Evolutionary conservation across 768 basidiomycete genomes (phyloP), one percentile per base, ranked within the genome.

Genomic region (Dioszegia hungarica): DNA sequence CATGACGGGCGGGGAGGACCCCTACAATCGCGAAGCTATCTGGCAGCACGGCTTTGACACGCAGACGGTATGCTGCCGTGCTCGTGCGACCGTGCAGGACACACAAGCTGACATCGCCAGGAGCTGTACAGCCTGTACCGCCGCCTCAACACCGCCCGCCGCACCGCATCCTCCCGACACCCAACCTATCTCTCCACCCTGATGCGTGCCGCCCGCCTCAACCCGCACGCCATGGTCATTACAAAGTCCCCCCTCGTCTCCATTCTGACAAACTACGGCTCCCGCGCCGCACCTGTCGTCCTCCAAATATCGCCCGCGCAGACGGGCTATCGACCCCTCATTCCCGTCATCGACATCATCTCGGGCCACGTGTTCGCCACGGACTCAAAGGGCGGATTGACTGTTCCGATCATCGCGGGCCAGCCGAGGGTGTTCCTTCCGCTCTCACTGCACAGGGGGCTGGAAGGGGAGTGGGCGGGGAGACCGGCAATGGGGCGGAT

Each of bases 11-110:
- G 75, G 69, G 0, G 59, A 64, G 12, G 75, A 77, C 54, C 75
- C 75, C 4, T 44, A 56, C 34, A 77, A 77, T 59, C 73, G 77
- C 5, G 77, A 78, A 55, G 71, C 71, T 12, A 65, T 68, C 47
- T 73, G 71, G 71, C 47, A 62, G 22, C 38, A 61, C 20, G 71
- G 68, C 0, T 73, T 62, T 41, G 46, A 59, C 20, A 15, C 41
- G 11, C 31, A 43, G 0, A 64, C 60, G 3, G 68, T 67, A 28
- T 50, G 68, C 51, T 8, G 6, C 28, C 10, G 19, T 47, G 3
- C 20, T 25, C n/a, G 27, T 24, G n/a, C n/a, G 36, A 11, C 15
- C 20, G 15, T 46, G 12, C 27, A 25, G 45, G 3, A 17, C 28
- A 29, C 20, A 4, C 3, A 14, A 38, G 24, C 48, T 45, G 10